Evolutionary conservation across 371 early-diverging fungal genomes (phyloP).

Genomic region (Funneliformis caledonium): DNA sequence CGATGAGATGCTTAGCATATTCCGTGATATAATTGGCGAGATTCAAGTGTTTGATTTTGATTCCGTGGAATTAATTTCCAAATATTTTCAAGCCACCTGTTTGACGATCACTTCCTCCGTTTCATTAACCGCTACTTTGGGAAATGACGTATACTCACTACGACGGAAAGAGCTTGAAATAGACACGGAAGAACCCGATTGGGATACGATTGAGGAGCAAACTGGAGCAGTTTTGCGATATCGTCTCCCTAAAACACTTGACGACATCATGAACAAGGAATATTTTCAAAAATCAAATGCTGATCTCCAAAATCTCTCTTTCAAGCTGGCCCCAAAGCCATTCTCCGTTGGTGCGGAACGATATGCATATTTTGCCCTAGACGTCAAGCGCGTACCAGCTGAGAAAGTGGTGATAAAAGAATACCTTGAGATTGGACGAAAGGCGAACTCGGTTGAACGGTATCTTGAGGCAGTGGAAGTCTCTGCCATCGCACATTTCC

Average conservation of each 20-base stretch:
- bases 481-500: conserved; percentile 8
- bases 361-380: conserved; percentile 29
- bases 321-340: conserved; percentile 3
- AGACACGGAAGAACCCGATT: neutral
- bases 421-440: neutral
- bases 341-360: conserved; percentile 21
- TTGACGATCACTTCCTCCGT: conserved; percentile 21
- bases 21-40: conserved; percentile 20
- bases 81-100: conserved; percentile 15
- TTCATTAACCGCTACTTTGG: neutral
- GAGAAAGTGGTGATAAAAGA: conserved; percentile 14
- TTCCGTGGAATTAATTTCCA: neutral
- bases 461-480: conserved; percentile 24
- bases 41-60: conserved; percentile 17
- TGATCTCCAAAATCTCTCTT: neutral
- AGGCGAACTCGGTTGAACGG: conserved; percentile 5
- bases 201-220: neutral
- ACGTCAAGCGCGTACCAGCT: neutral
- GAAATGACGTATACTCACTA: neutral
- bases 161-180: neutral
- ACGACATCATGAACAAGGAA: neutral
- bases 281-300: neutral
- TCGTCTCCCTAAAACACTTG: neutral
- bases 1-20: neutral
- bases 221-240: neutral